Percentiles rank a stretch among this genome's conserved stretches.
Conservation (phyloP, 2,329 filamentous ascomycete species). For the Clarireedia hainanense region DNA sequence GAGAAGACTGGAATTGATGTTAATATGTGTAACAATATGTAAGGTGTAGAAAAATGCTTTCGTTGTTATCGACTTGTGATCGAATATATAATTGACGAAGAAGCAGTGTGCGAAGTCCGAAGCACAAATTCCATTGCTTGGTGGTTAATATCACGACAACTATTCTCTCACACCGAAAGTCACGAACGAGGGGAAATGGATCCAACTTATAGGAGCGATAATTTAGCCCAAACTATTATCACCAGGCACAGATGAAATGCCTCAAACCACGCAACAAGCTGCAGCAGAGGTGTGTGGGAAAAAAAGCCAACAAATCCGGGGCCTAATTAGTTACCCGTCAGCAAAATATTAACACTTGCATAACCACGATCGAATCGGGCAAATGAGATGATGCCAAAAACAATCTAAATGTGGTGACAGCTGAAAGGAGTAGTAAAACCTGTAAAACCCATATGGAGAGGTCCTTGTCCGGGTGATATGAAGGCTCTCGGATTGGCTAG, state of each 20-base stretch:
- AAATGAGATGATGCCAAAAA: constrained; percentile 1
- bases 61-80: constrained; percentile 4
- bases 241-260: constrained; percentile 4
- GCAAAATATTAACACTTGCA: background rate
- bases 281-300: background rate
- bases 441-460: background rate
- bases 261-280: constrained; percentile 5
- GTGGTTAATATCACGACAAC: background rate
- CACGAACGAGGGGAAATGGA: constrained; percentile 3
- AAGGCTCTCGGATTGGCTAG: constrained; percentile 5
- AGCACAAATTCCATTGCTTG: constrained; percentile 6
- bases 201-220: constrained; percentile 6
- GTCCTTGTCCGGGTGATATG: constrained; percentile 3
- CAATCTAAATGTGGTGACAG: background rate
- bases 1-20: constrained; percentile 6
- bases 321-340: background rate
- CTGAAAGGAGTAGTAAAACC: constrained; percentile 1
- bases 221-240: background rate
- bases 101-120: background rate
- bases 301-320: constrained; percentile 5
- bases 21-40: constrained; percentile 7
- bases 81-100: constrained; percentile 7
- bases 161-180: background rate
- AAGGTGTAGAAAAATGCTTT: constrained; percentile 7
- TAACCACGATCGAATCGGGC: constrained; percentile 1